A percentile compares a stretch with the other conserved stretches of the same genome.
phyloP scores from a whole-genome alignment of 805 yeast genomes.

The Wickerhamomyces chaumierensis region DNA sequence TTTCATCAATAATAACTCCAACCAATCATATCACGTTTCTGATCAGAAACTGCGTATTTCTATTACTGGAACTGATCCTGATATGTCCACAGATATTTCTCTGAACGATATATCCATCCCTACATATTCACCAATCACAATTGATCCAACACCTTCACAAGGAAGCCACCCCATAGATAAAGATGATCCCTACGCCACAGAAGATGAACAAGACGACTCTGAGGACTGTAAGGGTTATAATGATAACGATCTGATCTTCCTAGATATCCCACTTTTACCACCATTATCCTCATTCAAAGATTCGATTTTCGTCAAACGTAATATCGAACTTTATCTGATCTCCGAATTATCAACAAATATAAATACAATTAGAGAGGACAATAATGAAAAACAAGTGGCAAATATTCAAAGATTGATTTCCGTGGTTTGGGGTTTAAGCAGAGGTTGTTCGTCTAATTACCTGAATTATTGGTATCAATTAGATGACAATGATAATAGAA shows the following conservation, averaged over 20 bases:
- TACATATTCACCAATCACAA: neutral
- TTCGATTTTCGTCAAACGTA: slow-evolving; percentile 22
- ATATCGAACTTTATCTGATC: slow-evolving; percentile 24
- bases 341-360: slow-evolving; percentile 5
- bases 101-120: neutral
- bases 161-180: neutral
- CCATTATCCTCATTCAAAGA: slow-evolving; percentile 26
- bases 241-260: slow-evolving; percentile 1
- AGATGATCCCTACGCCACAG: neutral
- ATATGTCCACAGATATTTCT: neutral
- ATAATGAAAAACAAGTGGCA: neutral
- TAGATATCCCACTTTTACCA: slow-evolving; percentile 21
- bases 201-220: neutral
- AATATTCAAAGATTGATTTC: slow-evolving; percentile 4
- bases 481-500: no score
- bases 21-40: neutral
- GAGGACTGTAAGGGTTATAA: neutral
- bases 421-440: slow-evolving; percentile 11
- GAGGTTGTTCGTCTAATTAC: slow-evolving; percentile 15
- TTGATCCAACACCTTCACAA: neutral
- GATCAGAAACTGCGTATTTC: neutral
- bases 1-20: neutral
- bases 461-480: slow-evolving; percentile 6
- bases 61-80: neutral
- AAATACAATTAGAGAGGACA: no score